These are phyloP conservation scores for Mycena olivaceomarginata DNA, from an alignment of 768 basidiomycete species.

Conservation along the genomic window DNA sequence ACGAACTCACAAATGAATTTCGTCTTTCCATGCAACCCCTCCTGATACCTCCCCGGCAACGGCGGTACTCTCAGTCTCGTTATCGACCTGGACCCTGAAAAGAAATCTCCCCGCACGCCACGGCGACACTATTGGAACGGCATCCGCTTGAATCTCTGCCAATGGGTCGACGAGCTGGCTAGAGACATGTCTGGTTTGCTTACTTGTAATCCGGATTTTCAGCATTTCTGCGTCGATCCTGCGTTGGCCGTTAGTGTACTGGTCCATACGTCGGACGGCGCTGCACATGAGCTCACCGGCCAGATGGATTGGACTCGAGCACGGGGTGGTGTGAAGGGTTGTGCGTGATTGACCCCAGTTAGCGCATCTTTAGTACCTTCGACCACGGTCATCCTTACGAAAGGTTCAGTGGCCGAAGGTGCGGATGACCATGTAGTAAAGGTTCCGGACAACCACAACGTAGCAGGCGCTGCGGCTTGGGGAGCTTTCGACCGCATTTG, in stretches of 20 bases:
- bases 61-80: not conserved
- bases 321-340: not conserved
- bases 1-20: slow-evolving; percentile 30
- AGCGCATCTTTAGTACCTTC: not conserved
- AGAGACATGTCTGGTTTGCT: not conserved
- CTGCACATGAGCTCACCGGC: not conserved
- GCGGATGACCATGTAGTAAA: not conserved
- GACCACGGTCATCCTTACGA: not conserved
- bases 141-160: slow-evolving; percentile 11
- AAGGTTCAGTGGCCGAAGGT: not conserved
- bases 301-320: not conserved
- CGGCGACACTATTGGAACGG: not conserved
- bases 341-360: not conserved
- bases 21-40: slow-evolving; percentile 20
- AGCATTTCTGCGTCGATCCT: not conserved
- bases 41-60: slow-evolving; percentile 1
- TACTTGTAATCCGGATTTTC: slow-evolving; percentile 26
- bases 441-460: not conserved
- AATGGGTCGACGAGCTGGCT: not conserved
- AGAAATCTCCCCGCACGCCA: slow-evolving; percentile 19
- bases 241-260: not conserved
- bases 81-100: not conserved
- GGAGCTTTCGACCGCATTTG: not conserved
- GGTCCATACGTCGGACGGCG: no score
- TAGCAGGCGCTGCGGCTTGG: not conserved